Evolutionary conservation across 352 stramenopile species (phyloP).

Genomic region (Globisporangium camurandrum): DNA sequence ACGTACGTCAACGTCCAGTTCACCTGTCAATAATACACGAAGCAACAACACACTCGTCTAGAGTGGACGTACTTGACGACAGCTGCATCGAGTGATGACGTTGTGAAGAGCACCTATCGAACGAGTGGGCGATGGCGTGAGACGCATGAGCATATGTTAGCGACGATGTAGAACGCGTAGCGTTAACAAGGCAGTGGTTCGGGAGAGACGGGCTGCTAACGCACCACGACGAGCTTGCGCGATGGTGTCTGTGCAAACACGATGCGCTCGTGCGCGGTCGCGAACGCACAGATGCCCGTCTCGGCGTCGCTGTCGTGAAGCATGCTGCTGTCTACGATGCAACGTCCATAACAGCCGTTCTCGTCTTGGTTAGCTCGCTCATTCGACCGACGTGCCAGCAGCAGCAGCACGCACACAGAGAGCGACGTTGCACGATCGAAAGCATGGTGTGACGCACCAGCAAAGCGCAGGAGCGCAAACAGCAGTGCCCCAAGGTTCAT

Average conservation of each 20-base stretch:
- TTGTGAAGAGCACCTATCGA: constrained; percentile 42
- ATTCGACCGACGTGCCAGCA: background rate
- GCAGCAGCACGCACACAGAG: background rate
- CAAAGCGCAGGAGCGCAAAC: constrained; percentile 60
- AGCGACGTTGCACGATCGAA: background rate
- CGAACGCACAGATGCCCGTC: constrained; percentile 25
- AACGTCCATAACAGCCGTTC: too few relatives aligned
- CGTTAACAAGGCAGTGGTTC: too few relatives aligned
- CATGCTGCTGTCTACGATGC: constrained; percentile 10
- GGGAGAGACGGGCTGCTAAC: too few relatives aligned
- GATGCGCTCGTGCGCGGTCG: constrained; percentile 39
- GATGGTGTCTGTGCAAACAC: constrained; percentile 29
- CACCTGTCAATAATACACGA: too few relatives aligned
- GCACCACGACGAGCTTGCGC: constrained; percentile 27
- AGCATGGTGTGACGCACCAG: constrained; percentile 19
- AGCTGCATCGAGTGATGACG: constrained; percentile 13
- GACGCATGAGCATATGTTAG: background rate
- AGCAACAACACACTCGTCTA: background rate
- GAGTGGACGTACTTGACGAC: constrained; percentile 23
- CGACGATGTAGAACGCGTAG: background rate
- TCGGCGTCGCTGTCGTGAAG: background rate
- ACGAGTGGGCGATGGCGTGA: background rate
- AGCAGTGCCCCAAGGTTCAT: constrained; percentile 56
- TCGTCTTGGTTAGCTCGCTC: background rate
- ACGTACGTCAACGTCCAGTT: background rate